Base-by-base conservation (phyloP, 1,284 basidiomycete genomes). In the Anthracocystis walkeri region DNA sequence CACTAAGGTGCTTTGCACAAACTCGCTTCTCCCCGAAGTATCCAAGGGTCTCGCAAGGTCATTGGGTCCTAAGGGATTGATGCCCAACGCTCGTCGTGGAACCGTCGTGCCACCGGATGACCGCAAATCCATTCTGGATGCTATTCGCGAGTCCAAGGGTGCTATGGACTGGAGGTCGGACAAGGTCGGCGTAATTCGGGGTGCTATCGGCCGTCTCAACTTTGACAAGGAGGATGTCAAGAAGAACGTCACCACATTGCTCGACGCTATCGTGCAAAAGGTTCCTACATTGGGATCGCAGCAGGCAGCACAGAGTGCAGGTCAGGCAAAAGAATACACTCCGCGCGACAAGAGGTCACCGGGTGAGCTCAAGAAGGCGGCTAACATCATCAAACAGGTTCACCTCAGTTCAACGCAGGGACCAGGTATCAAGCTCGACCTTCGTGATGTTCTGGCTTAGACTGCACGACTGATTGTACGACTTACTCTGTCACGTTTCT, bases 91-190 rank as follows among this genome's bases (percentile, higher is more conserved):
- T 70, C 92, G 95, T 86, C 90, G 96, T 75, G 96, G 96, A 3
- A 97, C 95, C 0, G 96, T 98, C 8, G 82, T 79, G 2, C 93
- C 93, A 0, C 92, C 94, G 58, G 93, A 96, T 66, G 88, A 97
- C 62, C 90, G 88, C 16, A 90, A 90, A 16, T 75, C 79, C 27
- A 82, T 85, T 65, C 44, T 73, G 16, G 49, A 58, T 21, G 94
- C 92, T 65, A 91, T 99, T 65, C 88, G 90, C 77, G 90, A 91
- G 66, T 89, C 96, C 29, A 90, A 91, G 58, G 93, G 93, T 12
- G 91, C 91, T 12, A 90, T 92, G 62, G 94, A 97, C 84, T 99
- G 95, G 95, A 92, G 91, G 85, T 93, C 93, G 12, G 94, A 98
- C 87, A 92, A 92, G 83, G 87, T 89, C 33, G 95, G 95, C 16